Base-by-base conservation (phyloP, 2,329 filamentous ascomycete species). In the Penicillium sp. region DNA sequence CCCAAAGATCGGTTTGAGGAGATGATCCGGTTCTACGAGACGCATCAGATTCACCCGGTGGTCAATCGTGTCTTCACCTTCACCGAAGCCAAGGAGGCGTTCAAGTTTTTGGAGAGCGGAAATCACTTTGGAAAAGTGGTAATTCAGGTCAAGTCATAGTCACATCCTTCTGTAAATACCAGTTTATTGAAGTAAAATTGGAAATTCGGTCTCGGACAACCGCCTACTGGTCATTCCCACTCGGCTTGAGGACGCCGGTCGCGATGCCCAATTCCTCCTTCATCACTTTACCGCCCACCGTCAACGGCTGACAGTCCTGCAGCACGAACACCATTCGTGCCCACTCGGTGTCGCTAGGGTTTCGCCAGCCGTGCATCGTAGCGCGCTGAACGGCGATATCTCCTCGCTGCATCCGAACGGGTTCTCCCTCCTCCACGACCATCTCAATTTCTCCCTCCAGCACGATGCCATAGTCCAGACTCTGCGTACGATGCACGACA, bases 381-480 rank as follows among this genome's bases (percentile, higher is more conserved):
- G 73, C 78, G 35, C 80, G 68, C 64, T 82, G 79, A 18, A 82
- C 75, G 8, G 75, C 75, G n/a, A 81, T 66, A 57, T 82, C 79
- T 2, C 80, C 80, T 9, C 72, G 66, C 41, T 68, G 66, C 72
- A 82, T 67, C 23, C 68, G 49, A 39, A 70, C 69, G 42, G 62
- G 69, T 48, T 76, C 77, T 1, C 79, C 78, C n/a, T 74, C 73
- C 50, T 80, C 79, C 4, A 82, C 63, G 3, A 75, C 47, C 64
- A 81, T 68, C 52, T 79, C 77, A 25, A 82, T 60, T 56, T 72
- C 69, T 1, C 80, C 80, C 55, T 82, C 78, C 6, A 82, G 57
- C 2, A 82, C 72, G 46, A 81, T 70, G 2, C 78, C 79, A 53
- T 77, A 81, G 57, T 82, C 79, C 2, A 82, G 64, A 33, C 72